Evolutionary conservation across 2,329 filamentous ascomycete species (phyloP).

Genomic region (Trichoderma guizhouense): DNA sequence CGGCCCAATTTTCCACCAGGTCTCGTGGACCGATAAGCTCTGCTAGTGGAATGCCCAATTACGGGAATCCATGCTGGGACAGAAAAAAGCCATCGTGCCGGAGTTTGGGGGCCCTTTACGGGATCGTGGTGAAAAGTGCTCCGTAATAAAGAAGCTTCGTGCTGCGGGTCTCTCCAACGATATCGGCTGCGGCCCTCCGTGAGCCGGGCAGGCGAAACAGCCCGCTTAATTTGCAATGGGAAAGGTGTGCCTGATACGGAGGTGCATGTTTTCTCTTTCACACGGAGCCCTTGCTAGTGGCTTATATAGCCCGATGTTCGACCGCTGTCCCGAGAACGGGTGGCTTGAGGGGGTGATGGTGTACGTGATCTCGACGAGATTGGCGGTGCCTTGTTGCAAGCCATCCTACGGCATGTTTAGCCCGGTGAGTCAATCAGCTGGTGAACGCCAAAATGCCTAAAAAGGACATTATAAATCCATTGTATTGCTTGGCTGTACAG

Average conservation of each 20-base stretch:
- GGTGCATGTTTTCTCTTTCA: neutral
- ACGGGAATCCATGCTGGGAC: neutral
- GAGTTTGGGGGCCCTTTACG: neutral
- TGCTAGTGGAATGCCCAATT: constrained; percentile 12
- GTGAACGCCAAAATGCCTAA: neutral
- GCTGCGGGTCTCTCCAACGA: constrained; percentile 9
- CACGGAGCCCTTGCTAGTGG: neutral
- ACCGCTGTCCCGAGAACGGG: neutral
- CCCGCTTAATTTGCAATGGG: neutral
- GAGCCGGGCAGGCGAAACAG: neutral
- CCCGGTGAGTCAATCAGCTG: neutral
- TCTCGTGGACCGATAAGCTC: constrained; percentile 12
- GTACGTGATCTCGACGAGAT: constrained; percentile 9
- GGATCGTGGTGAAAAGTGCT: neutral
- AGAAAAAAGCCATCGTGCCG: neutral
- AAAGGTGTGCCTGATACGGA: neutral
- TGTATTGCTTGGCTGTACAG: neutral
- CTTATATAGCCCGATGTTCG: neutral
- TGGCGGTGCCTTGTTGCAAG: neutral
- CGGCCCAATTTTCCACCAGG: constrained; percentile 2
- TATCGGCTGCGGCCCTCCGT: constrained; percentile 5
- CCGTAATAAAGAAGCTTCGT: neutral
- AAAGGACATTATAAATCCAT: neutral
- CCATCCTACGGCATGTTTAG: neutral
- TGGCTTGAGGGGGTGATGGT: neutral